Evolutionary conservation across 2,329 filamentous ascomycete species (phyloP).

Genomic region (Teratosphaeria epicoccoides): DNA sequence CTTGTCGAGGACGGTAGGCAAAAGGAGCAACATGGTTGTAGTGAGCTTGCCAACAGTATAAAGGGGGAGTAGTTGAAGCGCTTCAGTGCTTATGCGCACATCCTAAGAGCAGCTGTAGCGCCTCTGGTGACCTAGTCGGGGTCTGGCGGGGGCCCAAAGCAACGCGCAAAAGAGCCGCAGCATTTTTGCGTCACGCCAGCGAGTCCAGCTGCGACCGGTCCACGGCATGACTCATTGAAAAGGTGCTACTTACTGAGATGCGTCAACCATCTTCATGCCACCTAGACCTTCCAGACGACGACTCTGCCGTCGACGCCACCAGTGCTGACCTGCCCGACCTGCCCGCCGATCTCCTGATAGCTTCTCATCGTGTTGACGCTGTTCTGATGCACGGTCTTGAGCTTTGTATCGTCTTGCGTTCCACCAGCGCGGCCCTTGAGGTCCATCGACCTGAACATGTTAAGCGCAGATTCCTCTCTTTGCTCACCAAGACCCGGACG

Average conservation of each 20-base stretch:
- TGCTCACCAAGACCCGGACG: conserved; percentile 34
- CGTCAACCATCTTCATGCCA: not conserved
- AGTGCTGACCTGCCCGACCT: conserved; percentile 66
- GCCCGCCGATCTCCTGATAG: conserved; percentile 52
- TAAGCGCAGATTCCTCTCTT: conserved; percentile 83
- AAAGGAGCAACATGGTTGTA: too few species aligned
- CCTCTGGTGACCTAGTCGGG: too few species aligned
- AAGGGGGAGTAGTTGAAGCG: too few species aligned
- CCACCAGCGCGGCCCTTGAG: conserved; percentile 67
- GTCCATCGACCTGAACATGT: conserved; percentile 99
- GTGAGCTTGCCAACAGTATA: too few species aligned
- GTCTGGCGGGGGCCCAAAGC: too few species aligned
- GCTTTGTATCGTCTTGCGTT: conserved; percentile 73
- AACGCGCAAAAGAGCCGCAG: too few species aligned
- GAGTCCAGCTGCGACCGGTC: not conserved
- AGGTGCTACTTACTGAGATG: not conserved
- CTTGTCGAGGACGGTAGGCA: too few species aligned
- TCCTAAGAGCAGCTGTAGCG: too few species aligned
- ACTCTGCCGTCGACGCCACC: conserved; percentile 39
- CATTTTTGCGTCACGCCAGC: not conserved
- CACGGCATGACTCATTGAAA: not conserved
- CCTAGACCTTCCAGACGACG: conserved; percentile 36
- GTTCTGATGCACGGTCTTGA: conserved; percentile 95
- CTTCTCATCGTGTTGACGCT: conserved; percentile 76
- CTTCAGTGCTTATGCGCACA: too few species aligned